A percentile compares a stretch with the other conserved stretches of the same genome.
These are phyloP conservation scores for Cotoneaster glaucophyllus DNA, from an alignment of 306 rosid species.

Conservation along the genomic window DNA sequence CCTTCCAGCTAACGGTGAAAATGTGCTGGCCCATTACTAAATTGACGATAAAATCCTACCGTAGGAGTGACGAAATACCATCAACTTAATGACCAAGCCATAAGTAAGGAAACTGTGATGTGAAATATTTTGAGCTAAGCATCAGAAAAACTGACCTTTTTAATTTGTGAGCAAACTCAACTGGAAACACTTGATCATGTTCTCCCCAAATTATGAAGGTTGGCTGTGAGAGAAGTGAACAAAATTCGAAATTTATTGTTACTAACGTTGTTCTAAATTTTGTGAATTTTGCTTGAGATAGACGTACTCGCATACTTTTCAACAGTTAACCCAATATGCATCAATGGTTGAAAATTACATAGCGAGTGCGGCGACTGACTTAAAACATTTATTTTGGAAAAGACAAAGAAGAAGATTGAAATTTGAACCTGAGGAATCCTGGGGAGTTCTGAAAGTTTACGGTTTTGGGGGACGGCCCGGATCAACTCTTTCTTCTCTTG, in stretches of 20 bases:
- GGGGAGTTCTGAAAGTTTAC: conserved; percentile 56
- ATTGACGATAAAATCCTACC: too few species aligned
- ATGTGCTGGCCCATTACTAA: too few species aligned
- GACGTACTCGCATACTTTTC: accelerated
- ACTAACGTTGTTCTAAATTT: too few species aligned
- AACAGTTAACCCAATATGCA: not conserved
- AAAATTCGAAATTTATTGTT: not conserved
- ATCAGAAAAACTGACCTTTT: conserved; percentile 37
- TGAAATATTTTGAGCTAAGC: too few species aligned
- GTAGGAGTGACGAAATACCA: too few species aligned
- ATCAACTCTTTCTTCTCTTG: conserved; percentile 73
- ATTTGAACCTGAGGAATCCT: conserved; percentile 74
- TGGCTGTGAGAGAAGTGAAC: conserved; percentile 36
- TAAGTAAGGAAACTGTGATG: too few species aligned
- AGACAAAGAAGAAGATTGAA: not conserved
- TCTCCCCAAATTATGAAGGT: conserved; percentile 87
- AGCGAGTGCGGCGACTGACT: too few species aligned
- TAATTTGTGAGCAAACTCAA: conserved; percentile 65
- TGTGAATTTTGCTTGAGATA: not conserved
- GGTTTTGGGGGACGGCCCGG: conserved; percentile 44
- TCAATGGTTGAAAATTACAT: not conserved
- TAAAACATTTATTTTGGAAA: not conserved
- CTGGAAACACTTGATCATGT: conserved; percentile 57
- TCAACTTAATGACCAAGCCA: too few species aligned
- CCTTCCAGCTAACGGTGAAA: too few species aligned